Evolutionary conservation across 2,329 filamentous ascomycete species (phyloP).

Genomic region (Malbranchea zuffiana): DNA sequence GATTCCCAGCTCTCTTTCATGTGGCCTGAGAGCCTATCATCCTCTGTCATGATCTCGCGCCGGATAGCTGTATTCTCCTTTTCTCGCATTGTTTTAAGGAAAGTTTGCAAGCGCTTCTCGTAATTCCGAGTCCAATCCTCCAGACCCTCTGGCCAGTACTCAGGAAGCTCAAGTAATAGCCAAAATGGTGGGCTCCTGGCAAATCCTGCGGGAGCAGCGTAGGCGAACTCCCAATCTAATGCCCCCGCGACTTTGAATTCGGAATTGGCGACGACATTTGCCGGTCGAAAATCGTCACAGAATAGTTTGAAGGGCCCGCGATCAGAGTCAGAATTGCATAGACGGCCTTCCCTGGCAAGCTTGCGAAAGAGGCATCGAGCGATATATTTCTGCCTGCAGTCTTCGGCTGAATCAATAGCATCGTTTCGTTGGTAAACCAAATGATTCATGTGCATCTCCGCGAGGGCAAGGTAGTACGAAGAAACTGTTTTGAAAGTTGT

Average conservation of each 20-base stretch:
- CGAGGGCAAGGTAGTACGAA: conserved; percentile 32
- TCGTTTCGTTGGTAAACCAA: conserved; percentile 32
- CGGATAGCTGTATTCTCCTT: conserved; percentile 13
- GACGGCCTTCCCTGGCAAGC: conserved; percentile 10
- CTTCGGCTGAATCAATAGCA: conserved; percentile 21
- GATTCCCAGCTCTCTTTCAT: conserved; percentile 17
- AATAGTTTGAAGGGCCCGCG: conserved; percentile 28
- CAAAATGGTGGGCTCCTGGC: conserved; percentile 33
- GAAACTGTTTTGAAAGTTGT: conserved; percentile 23
- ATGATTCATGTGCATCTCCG: conserved; percentile 35
- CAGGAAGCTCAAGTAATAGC: conserved; percentile 25
- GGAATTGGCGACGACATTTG: conserved; percentile 32
- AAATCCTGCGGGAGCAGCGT: conserved; percentile 33
- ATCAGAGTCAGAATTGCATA: conserved; percentile 16
- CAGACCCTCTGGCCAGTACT: conserved; percentile 16
- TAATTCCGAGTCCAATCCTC: conserved; percentile 13
- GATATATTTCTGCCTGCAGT: conserved; percentile 17
- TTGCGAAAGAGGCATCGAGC: conserved; percentile 16
- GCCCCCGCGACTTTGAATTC: conserved; percentile 29
- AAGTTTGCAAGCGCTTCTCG: conserved; percentile 12
- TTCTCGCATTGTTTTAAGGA: conserved; percentile 13
- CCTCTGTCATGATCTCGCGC: conserved; percentile 7
- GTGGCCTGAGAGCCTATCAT: conserved; percentile 12
- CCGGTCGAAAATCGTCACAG: conserved; percentile 31
- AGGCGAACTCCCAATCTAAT: conserved; percentile 35